Evolutionary conservation across 768 basidiomycete genomes (phyloP), one percentile per base, ranked within the genome.

Genomic region (Myochromella boudieri): DNA sequence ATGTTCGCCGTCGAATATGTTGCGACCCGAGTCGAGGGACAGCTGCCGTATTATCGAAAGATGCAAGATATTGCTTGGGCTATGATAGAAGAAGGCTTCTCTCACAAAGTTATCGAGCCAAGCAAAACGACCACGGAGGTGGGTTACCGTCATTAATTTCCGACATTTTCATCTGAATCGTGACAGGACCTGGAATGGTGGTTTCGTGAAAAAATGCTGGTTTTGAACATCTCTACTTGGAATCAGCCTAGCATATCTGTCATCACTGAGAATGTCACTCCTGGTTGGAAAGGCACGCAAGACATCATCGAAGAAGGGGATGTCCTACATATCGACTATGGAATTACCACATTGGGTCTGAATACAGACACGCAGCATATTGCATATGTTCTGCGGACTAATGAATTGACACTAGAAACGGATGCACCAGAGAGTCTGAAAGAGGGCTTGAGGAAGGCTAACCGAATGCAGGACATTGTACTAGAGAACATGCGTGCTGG

Each of bases 321-420:
- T 56, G 65, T 79, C 50, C 63, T 81, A 15, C 78, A 80, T 55
- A 75, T 77, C 42, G 77, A 80, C 56, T 78, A 76, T 53, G 77
- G 79, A 1, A 75, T 81, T 46, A 74, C 72, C 20, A 75, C 75
- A 6, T 72, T 80, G 70, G 71, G 72, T 24, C 57, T 81, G 63
- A 76, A 78, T 52, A 81, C 77, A 24, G 79, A 81, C 54, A 76
- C 75, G 0, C 79, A 80, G 52, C 78, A 80, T 48, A 68, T 80
- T 66, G 76, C 74, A 8, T 78, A 81, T 56, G 77, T 81, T 44
- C 70, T 79, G 17, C 69, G 70, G 12, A 58, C 67, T 2, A 44
- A 40, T 25, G 55, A 48, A 1, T 54, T 57, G 7, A 45, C 58
- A 14, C 65, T 69, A 18, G 77, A 80, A 57, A 67, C 50, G 6